Evolutionary conservation across 306 rosid species (phyloP), one percentile per base, ranked within the genome.

Genomic region (Fragaria iinumae): DNA sequence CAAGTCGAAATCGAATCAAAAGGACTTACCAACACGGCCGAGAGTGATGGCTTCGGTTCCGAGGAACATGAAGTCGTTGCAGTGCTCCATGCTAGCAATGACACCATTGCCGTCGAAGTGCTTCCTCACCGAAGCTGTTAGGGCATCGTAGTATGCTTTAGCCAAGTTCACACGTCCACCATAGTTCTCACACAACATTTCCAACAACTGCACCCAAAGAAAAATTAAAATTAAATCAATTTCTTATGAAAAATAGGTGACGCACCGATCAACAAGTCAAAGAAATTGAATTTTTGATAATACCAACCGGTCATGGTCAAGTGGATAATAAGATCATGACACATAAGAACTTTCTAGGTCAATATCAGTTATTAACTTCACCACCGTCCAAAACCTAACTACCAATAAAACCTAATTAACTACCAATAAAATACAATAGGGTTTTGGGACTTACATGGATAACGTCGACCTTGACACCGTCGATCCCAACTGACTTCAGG

Each of bases 21-120:
- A 48, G 49, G 4, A 77, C 89, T 1, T 88, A 93, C 98, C 98
- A 8, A 95, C 98, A 77, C 98, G 98, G 74, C 97, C 98, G 12
- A 95, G 97, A 55, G 90, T 74, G 21, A 95, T 90, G 70, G 97
- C 91, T 78, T 95, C 91, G 1, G 98, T 95, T 79, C 98, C 98
- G 0, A 95, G 96, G 74, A 92, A 81, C 98, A 95, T 95, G 83
- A 92, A 95, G 78, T 95, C 98, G 50, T 95, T 95, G 81, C 98
- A 90, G 55, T 95, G 98, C 78, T 95, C 98, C 98, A 95, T 95
- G 80, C 98, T 95, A 2, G 98, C 98, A 70, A 95, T 95, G 4
- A 92, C 98, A 8, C 98, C 98, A 10, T 92, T 92, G 50, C 98
- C 98, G 27, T 88, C 83, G 85, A 95, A 95, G 70, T 95, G 97